A percentile compares a stretch with the other conserved stretches of the same genome.
phyloP scores from a whole-genome alignment of 306 rosid species.

The Betula pendula region DNA sequence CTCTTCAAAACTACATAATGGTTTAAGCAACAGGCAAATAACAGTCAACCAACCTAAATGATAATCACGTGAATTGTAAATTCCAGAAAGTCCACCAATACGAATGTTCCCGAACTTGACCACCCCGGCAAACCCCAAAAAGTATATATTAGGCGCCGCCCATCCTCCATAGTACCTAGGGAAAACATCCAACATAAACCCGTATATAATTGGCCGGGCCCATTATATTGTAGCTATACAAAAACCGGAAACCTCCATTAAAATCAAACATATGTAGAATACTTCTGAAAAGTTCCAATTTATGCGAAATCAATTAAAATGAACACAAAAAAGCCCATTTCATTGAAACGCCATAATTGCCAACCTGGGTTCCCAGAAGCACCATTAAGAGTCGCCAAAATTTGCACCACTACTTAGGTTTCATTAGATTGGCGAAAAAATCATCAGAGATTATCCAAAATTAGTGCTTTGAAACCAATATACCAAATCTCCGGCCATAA shows the following conservation, averaged over 20 bases:
- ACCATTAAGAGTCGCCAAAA: background rate
- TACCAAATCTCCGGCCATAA: background rate
- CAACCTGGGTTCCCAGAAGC: background rate
- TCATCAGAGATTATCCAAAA: background rate
- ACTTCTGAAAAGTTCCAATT: background rate
- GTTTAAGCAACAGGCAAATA: background rate
- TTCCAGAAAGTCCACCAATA: constrained; percentile 94
- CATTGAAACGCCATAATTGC: background rate
- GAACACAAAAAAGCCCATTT: background rate
- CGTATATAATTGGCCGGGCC: background rate
- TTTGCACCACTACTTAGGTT: background rate
- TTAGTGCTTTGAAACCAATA: background rate
- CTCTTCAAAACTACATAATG: background rate
- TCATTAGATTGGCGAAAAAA: background rate
- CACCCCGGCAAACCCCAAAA: constrained; percentile 86
- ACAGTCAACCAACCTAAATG: constrained; percentile 56
- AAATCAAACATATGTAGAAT: background rate
- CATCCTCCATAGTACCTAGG: constrained; percentile 94
- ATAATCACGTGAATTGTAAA: constrained; percentile 67
- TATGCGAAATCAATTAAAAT: background rate
- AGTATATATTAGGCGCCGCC: constrained; percentile 95
- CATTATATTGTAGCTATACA: background rate
- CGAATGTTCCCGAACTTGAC: constrained; percentile 88
- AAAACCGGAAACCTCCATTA: background rate
- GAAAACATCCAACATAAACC: constrained; percentile 4